Evolutionary conservation across 1,284 basidiomycete genomes (phyloP).

Genomic region (Tylopilus sp.): DNA sequence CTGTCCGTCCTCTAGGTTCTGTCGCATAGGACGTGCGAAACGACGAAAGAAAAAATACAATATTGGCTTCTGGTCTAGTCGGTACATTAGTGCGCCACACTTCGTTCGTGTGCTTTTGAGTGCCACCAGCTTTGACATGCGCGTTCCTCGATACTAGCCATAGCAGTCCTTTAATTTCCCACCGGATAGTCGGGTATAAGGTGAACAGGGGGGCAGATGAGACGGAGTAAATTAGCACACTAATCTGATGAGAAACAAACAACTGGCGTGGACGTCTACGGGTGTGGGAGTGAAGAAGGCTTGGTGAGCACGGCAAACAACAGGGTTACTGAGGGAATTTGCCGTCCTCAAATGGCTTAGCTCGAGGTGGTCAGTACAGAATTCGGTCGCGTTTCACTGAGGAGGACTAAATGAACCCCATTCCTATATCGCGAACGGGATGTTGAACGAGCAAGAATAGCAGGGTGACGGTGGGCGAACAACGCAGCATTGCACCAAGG

Average conservation of each 20-base stretch:
- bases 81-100: not conserved
- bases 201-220: not conserved
- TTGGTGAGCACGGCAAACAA: constrained; percentile 9
- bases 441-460: not conserved
- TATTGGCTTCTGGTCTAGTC: no score
- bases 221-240: not conserved
- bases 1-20: not conserved
- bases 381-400: constrained; percentile 3
- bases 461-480: not conserved
- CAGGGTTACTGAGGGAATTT: constrained; percentile 6
- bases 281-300: constrained; percentile 19
- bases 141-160: not conserved
- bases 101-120: not conserved
- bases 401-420: not conserved
- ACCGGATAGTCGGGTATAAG: constrained; percentile 1
- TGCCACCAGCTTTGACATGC: not conserved
- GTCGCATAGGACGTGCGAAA: not conserved
- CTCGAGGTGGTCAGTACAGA: constrained; percentile 1
- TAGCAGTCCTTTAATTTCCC: not conserved
- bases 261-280: constrained; percentile 6
- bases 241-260: not conserved
- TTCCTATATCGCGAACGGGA: not conserved
- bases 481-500: not conserved
- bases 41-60: not conserved
- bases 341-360: constrained; percentile 22